These are phyloP conservation scores for Suillus ampliporus DNA, from an alignment of 768 basidiomycete species.

Conservation along the genomic window DNA sequence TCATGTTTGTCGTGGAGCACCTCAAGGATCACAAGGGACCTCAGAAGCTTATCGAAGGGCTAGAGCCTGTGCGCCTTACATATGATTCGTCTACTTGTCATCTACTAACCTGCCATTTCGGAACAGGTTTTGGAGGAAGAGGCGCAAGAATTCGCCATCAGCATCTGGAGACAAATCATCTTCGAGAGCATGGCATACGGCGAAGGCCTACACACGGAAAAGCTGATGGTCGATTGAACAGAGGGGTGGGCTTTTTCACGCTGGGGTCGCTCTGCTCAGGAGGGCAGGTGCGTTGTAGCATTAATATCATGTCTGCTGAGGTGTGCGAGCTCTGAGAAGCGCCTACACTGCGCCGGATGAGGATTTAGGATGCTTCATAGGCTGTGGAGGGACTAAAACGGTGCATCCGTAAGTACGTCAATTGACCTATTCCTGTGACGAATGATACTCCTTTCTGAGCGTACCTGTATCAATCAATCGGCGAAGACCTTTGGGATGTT, in stretches of 20 bases:
- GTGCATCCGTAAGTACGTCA: slow-evolving; percentile 61
- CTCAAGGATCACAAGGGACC: slow-evolving; percentile 90
- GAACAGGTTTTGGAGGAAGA: slow-evolving; percentile 91
- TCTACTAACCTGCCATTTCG: slow-evolving; percentile 8
- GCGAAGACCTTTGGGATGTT: slow-evolving; percentile 8
- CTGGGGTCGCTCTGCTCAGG: slow-evolving; percentile 32
- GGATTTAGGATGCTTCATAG: slow-evolving; percentile 14
- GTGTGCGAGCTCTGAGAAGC: slow-evolving; percentile 40
- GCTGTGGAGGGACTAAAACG: slow-evolving; percentile 10
- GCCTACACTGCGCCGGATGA: slow-evolving; percentile 22
- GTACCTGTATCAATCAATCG: slow-evolving; percentile 13
- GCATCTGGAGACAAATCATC: slow-evolving; percentile 90
- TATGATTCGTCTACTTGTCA: not conserved
- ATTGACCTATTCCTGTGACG: slow-evolving; percentile 49
- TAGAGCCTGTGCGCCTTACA: slow-evolving; percentile 78
- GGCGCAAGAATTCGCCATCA: slow-evolving; percentile 75
- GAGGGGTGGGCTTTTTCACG: slow-evolving; percentile 22
- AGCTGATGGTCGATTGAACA: slow-evolving; percentile 73
- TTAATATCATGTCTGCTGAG: slow-evolving; percentile 48
- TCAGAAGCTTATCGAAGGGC: slow-evolving; percentile 83
- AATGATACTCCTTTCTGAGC: slow-evolving; percentile 43
- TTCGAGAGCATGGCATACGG: slow-evolving; percentile 95
- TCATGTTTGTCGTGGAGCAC: slow-evolving; percentile 93
- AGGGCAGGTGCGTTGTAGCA: slow-evolving; percentile 70
- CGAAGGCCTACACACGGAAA: slow-evolving; percentile 87